Base-by-base conservation (phyloP, 2,329 filamentous ascomycete species). In the Colletotrichum sp. region DNA sequence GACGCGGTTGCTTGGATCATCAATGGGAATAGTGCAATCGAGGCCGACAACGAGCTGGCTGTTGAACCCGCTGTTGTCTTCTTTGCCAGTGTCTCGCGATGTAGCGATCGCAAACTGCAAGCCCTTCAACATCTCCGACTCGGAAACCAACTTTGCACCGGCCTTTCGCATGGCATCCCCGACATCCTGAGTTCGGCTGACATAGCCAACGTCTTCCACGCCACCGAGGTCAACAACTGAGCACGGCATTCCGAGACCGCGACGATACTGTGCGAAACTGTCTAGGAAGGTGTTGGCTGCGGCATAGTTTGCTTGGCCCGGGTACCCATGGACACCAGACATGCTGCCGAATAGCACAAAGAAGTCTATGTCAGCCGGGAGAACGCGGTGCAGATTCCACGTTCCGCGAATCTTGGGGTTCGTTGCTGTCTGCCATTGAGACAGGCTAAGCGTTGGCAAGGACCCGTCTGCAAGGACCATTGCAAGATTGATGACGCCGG, bases 241-340 rank as follows among this genome's bases (percentile, higher is more conserved):
- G 3, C 83, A 87, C 0, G 85, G 80, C 5, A 87, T 80, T 5
- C 84, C 85, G 1, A 78, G 77, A 2, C 71, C 66, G 2, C 79
- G 76, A 8, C 87, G 83, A 65, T 84, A 85, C 13, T 83, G 81
- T 2, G 80, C 82, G 26, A 88, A 83, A 6, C 82, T 78, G 43
- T 87, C 83, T 16, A 87, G 78, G 79, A 84, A 89, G 7, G 83
- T 81, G 77, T 86, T 88, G 21, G 83, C 85, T 1, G 84, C 83
- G 4, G 82, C 79, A 75, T 89, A 86, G 76, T 85, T 87, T 61
- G 82, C 81, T 74, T 88, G 86, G 0, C 80, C 82, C 1, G 79
- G 75, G 12, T 82, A 80, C 13, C 83, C 85, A 7, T 84, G 75
- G 7, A 84, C 77, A n/a, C 81, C 83, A 1, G 80, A 80, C 10